A percentile compares a stretch with the other conserved stretches of the same genome.
phyloP scores from a whole-genome alignment of 208 protist species.

The Entamoeba nuttalli region DNA sequence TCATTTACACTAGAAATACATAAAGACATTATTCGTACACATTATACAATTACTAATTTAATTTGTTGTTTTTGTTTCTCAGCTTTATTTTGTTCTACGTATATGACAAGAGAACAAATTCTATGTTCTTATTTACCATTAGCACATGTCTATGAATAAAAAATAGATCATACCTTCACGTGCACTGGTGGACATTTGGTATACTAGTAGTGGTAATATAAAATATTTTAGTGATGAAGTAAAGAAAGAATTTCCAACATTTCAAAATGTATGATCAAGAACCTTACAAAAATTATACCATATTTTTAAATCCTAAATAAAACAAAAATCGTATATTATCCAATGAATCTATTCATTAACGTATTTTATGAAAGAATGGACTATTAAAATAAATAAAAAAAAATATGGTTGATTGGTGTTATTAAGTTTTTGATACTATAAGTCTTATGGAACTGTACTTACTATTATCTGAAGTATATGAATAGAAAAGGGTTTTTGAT shows the following conservation, averaged over 20 bases:
- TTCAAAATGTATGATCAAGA: background rate
- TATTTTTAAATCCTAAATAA: background rate
- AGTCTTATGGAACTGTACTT: background rate
- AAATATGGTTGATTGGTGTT: background rate
- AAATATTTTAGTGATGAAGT: background rate
- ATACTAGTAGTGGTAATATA: background rate
- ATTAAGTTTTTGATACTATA: background rate
- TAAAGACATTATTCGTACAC: slow-evolving; percentile 11
- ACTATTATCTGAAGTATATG: background rate
- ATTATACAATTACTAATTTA: background rate
- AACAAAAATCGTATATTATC: background rate
- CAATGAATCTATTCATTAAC: background rate
- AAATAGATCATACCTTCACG: background rate
- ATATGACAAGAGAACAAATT: background rate
- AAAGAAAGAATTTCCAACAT: background rate
- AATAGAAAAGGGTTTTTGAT: background rate
- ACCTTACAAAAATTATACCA: background rate
- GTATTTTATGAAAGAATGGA: background rate
- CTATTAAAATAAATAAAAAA: background rate
- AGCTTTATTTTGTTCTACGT: background rate
- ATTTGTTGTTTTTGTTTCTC: background rate
- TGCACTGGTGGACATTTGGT: background rate
- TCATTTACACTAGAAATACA: slow-evolving; percentile 14
- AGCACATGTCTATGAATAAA: background rate
- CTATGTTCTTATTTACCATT: background rate